Base-by-base conservation (phyloP, 371 early-diverging fungal genomes). In the Mortierella sp. region DNA sequence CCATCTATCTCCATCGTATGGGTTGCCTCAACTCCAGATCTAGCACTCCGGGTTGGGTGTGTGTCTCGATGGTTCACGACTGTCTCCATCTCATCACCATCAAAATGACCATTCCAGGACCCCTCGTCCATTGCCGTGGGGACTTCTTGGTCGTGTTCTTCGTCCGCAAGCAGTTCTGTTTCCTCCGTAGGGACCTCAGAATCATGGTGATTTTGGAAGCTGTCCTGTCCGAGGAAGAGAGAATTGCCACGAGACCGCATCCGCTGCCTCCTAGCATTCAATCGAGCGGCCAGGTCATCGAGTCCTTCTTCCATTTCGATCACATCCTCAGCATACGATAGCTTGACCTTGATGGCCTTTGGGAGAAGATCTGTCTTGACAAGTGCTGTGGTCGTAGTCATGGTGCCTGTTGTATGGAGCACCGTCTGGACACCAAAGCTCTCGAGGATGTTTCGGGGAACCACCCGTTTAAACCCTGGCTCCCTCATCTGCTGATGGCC, bases 281-380 rank as follows among this genome's bases (percentile, higher is more conserved):
- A 64, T 19, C 72, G 55, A 0, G 55, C 68, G 7, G 60, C 62
- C 1, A 43, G 16, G 15, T 62, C 63, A 26, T 77, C 72, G 2
- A 69, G 48, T 2, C 72, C 79, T 26, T 77, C 72, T 55, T 77
- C 79, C 79, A 77, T 72, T 63, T 72, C 72, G 18, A 69, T 60
- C 50, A 69, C 72, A 56, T 72, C 64, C 55, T 72, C 72, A 1
- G 72, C 72, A 58, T 61, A 60, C 7, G 61, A 14, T 30, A 72
- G 12, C 45, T 26, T 60, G 45, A 16, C 48, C 18, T 60, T 60
- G 57, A 57, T 37, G 37, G 37, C 37, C 37, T 37, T 37, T 37
- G 37, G 37, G 37, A 37, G 37, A 5, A 37, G 37, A 37, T 3
- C 9, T 37, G 37, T 37, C 37, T 37, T 37, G 37, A 37, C 37